Evolutionary conservation across 1,284 basidiomycete species (phyloP), one percentile per base, ranked within the genome.

Genomic region (Apiotrichum sp.): DNA sequence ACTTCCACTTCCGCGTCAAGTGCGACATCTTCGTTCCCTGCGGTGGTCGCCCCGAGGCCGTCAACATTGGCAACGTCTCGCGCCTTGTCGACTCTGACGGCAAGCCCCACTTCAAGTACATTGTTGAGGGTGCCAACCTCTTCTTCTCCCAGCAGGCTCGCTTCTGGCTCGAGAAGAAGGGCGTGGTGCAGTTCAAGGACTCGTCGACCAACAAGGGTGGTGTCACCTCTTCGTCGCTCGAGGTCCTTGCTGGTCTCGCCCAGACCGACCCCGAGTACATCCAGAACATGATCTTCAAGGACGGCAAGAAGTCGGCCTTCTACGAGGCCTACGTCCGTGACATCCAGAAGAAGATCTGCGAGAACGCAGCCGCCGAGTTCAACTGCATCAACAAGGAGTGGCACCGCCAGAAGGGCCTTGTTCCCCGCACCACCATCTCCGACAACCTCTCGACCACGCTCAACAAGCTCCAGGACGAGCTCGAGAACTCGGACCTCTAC

Each of bases 191-290:
- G 47, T 97, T 93, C 85, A 98, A 98, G 78, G 96, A 98, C 73
- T 92, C 93, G 13, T 90, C 87, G 63, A 85, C 96, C 42, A 99
- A 98, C 84, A 99, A 99, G 81, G 91, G 95, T 72, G 96, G 96
- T 76, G 96, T 99, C 51, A 98, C 96, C 2, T 93, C 89, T 63
- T 95, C 91, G 3, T 95, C 91, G 43, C 83, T 98, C 59, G 96
- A 98, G 78, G 92, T 97, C 7, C 85, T 97, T 50, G 92, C 90
- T 32, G 93, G 93, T 63, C 84, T 97, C 62, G 84, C 89, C 10
- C 81, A 97, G 55, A 86, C 85, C 34, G 93, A 92, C 61, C 67
- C 70, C 45, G 91, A 96, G 76, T 96, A 93, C 77, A 73, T 85
- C 60, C 84, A 93, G 64, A 79, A 86, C 66, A 98, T 98, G 95